Percentiles rank a stretch among this genome's conserved stretches.
Conservation (phyloP, 1,139 yeast species). For the Candida sojae region DNA sequence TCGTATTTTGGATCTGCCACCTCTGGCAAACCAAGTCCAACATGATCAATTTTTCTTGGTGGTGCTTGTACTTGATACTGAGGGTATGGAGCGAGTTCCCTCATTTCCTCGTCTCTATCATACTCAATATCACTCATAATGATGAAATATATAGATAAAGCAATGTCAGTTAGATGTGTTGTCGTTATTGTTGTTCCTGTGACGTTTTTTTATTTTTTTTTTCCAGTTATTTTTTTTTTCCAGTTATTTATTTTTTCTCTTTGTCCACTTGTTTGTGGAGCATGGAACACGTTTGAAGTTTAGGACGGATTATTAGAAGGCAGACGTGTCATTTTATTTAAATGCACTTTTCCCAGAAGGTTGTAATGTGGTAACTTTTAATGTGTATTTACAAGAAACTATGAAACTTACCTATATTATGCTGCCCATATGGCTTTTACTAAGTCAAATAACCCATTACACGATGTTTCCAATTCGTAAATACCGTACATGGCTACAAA, state of each 20-base stretch:
- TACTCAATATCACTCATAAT: constrained; percentile 9
- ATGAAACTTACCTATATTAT: constrained; percentile 10
- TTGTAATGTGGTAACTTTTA: background rate
- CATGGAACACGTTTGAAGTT: too few relatives aligned
- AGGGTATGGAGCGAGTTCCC: constrained; percentile 17
- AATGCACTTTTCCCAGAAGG: too few relatives aligned
- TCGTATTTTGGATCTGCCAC: constrained; percentile 11
- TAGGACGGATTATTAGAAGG: too few relatives aligned
- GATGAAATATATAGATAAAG: background rate
- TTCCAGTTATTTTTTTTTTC: background rate
- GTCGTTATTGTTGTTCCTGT: background rate
- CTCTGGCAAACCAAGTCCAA: constrained; percentile 23
- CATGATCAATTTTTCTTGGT: constrained; percentile 23
- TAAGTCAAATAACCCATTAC: constrained; percentile 57
- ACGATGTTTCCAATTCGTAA: constrained; percentile 55
- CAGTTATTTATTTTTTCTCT: background rate
- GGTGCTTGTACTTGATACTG: constrained; percentile 11
- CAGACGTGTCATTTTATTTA: too few relatives aligned
- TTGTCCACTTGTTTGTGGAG: too few relatives aligned
- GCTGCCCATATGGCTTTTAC: constrained; percentile 44
- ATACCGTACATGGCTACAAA: constrained; percentile 65
- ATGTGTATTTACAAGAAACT: background rate
- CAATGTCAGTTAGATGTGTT: background rate
- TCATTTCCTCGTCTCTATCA: constrained; percentile 8
- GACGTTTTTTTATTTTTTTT: background rate